A percentile compares a stretch with the other conserved stretches of the same genome.
phyloP scores from a whole-genome alignment of 2,329 filamentous ascomycete genomes.

The Fusarium fujikuroi region DNA sequence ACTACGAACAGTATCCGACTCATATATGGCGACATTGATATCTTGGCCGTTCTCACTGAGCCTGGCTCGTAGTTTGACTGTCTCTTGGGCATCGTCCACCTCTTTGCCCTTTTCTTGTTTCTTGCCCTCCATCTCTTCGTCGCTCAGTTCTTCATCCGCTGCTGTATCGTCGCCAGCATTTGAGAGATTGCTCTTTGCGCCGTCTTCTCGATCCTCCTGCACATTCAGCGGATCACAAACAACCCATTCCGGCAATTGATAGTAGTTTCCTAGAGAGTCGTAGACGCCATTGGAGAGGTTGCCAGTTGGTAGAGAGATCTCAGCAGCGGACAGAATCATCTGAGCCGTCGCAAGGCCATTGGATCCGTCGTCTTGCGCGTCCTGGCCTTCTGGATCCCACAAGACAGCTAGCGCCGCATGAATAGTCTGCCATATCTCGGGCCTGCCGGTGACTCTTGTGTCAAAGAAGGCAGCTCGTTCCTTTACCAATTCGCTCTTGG shows the following conservation, averaged over 20 bases:
- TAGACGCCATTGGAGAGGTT: constrained; percentile 78
- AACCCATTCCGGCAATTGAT: constrained; percentile 74
- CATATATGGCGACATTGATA: constrained; percentile 66
- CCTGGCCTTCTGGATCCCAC: constrained; percentile 63
- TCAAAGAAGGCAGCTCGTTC: constrained; percentile 91
- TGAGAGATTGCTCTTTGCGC: constrained; percentile 50
- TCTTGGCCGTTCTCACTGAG: constrained; percentile 76
- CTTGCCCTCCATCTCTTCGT: constrained; percentile 51
- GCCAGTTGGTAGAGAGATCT: constrained; percentile 78
- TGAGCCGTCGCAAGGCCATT: constrained; percentile 75
- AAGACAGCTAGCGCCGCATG: constrained; percentile 74
- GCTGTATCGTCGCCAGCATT: constrained; percentile 50
- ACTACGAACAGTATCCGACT: constrained; percentile 71
- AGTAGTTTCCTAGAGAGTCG: constrained; percentile 76
- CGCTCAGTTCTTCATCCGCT: constrained; percentile 55
- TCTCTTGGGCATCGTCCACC: constrained; percentile 62
- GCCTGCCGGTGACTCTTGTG: constrained; percentile 80
- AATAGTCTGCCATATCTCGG: constrained; percentile 84
- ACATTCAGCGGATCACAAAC: constrained; percentile 72
- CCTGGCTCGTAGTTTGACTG: constrained; percentile 68
- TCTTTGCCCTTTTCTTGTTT: constrained; percentile 71
- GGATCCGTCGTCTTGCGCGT: constrained; percentile 50
- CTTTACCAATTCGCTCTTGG: constrained; percentile 71
- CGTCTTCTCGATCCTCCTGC: constrained; percentile 51
- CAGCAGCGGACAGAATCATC: constrained; percentile 80